A percentile compares a stretch with the other conserved stretches of the same genome.
Evolutionary conservation across 305 asterid species (phyloP).

Genomic region (Withania somnifera): DNA sequence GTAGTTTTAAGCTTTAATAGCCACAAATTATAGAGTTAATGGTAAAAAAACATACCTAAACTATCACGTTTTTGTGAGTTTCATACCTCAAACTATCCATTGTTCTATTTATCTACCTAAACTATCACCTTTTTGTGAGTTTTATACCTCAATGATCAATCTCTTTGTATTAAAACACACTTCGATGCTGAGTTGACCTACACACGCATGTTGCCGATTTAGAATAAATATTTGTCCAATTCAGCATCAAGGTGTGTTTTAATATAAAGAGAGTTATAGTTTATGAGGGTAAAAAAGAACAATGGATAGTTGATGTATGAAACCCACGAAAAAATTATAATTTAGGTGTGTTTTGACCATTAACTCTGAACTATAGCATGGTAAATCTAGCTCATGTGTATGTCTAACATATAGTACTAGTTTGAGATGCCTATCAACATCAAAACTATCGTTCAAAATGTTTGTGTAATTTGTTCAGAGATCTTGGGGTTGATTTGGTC

Average conservation of each 20-base stretch:
- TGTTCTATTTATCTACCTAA: background rate
- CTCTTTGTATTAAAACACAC: background rate
- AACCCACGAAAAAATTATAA: background rate
- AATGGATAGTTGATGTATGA: background rate
- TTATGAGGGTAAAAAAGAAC: background rate
- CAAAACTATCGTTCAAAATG: background rate
- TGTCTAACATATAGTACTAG: background rate
- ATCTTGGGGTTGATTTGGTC: slow-evolving; percentile 61
- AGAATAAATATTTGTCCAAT: background rate
- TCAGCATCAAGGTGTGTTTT: background rate
- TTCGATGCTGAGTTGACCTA: background rate
- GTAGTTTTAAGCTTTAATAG: background rate
- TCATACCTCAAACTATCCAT: background rate
- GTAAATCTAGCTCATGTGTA: background rate
- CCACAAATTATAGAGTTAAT: background rate
- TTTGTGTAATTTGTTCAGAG: slow-evolving; percentile 28
- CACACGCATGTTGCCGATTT: background rate
- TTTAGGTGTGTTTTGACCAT: background rate
- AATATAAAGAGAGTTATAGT: background rate
- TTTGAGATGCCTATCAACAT: background rate
- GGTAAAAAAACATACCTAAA: too few species aligned
- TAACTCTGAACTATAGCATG: background rate
- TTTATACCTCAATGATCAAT: background rate
- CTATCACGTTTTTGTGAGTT: background rate
- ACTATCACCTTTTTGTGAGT: background rate